Evolutionary conservation across 371 early-diverging fungal species (phyloP), one percentile per base, ranked within the genome.

Genomic region (Rhizopus microsporus): DNA sequence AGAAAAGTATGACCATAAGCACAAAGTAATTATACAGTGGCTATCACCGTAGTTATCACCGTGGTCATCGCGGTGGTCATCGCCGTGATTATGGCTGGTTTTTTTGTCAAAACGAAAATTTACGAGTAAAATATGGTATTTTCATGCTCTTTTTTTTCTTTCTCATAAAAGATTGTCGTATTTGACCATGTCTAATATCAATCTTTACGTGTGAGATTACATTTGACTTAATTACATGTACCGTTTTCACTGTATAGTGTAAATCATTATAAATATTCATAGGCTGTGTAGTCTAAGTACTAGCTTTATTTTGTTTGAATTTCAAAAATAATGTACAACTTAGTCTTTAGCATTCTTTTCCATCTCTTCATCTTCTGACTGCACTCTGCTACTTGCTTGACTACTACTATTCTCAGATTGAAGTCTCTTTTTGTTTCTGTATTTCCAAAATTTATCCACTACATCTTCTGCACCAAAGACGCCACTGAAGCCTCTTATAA

Each of bases 401-500:
- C 67, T 67, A 5, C 67, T 67, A 5, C 55, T 67, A 33, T 59
- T 61, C 23, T 62, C 67, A 12, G 62, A 58, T 31, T 46, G 31
- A 35, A 54, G 48, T 35, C 50, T 50, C 38, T 61, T 59, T 31
- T 62, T 54, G 38, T 61, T 67, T 53, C 67, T 62, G 17, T 62
- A 62, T 45, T 67, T 67, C 67, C 62, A 67, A 23, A 67, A 34
- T 31, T 67, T 67, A 48, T 62, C 70, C 68, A 86, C 76, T n/a
- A 84, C 75, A 58, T 70, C 68, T 54, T 85, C 85, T 4, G 81
- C 80, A 8, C 87, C 88, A 69, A 91, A 91, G 63, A 81, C 68
- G 9, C 78, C 77, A 23, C 84, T 77, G 62, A 91, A 91, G 16
- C 84, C 89, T 35, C 79, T 71, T 23, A 90, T 77, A 46, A 88